phyloP scores from a whole-genome alignment of 305 asterid species.

The Solanum aculeatissimum region DNA sequence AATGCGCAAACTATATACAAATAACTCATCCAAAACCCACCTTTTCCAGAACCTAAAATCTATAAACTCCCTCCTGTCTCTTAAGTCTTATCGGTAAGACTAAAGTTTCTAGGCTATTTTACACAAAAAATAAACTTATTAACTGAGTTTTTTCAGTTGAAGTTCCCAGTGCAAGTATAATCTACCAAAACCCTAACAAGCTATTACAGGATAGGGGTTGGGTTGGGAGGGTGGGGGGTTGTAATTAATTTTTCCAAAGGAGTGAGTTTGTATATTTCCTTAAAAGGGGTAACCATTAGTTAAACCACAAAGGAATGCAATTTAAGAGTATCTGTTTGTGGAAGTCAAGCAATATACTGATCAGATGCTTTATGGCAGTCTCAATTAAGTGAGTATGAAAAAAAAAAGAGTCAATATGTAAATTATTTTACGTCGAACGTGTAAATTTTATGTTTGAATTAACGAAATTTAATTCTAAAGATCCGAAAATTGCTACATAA shows the following conservation, averaged over 20 bases:
- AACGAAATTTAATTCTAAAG: fast-evolving
- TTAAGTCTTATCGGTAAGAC: background rate
- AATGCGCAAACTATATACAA: background rate
- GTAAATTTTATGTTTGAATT: background rate
- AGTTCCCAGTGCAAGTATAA: background rate
- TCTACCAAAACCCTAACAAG: background rate
- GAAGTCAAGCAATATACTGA: background rate
- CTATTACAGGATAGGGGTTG: background rate
- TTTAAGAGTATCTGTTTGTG: background rate
- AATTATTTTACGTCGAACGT: background rate
- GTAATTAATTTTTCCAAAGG: background rate
- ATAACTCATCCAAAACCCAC: background rate
- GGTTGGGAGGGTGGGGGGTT: background rate
- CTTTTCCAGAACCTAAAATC: background rate
- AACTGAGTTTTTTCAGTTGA: background rate
- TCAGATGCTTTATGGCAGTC: background rate
- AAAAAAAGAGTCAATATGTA: background rate
- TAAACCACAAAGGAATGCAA: background rate
- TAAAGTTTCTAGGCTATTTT: background rate
- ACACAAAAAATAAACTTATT: background rate
- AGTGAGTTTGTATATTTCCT: background rate
- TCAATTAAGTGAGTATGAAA: background rate
- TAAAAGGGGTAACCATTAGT: background rate
- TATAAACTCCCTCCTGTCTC: background rate
- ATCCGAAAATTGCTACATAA: background rate